Conservation (phyloP, 768 basidiomycete species). For the Suillus cothurnatus region DNA sequence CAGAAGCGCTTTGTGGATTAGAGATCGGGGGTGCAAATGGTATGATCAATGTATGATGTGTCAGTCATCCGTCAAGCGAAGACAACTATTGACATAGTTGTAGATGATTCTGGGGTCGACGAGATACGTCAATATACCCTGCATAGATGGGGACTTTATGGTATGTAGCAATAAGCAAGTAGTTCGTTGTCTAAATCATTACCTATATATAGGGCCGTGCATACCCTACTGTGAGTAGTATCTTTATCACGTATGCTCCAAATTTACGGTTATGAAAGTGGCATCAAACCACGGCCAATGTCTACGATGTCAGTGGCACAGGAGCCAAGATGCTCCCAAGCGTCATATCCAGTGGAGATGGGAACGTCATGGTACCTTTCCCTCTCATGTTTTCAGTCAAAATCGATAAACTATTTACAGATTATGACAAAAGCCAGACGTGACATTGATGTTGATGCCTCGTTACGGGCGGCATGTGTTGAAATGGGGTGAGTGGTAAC, state of each 20-base stretch:
- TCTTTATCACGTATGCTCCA: constrained; percentile 16
- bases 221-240: constrained; percentile 29
- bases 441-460: constrained; percentile 44
- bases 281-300: constrained; percentile 34
- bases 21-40: constrained; percentile 51
- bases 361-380: constrained; percentile 34
- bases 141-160: constrained; percentile 50
- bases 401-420: constrained; percentile 19
- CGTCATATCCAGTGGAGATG: constrained; percentile 40
- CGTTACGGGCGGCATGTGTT: constrained; percentile 48
- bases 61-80: neutral
- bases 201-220: constrained; percentile 36
- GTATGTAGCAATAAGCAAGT: constrained; percentile 18
- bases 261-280: constrained; percentile 21
- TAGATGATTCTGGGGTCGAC: constrained; percentile 40
- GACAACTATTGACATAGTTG: constrained; percentile 15
- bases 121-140: constrained; percentile 39
- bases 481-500: constrained; percentile 46
- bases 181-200: constrained; percentile 8
- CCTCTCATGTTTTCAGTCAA: neutral
- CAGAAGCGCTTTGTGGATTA: constrained; percentile 36
- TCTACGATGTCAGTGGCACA: constrained; percentile 29
- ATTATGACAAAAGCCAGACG: constrained; percentile 48
- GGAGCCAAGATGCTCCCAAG: constrained; percentile 34
- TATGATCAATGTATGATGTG: constrained; percentile 39